Base-by-base conservation (phyloP, 2,329 filamentous ascomycete species). In the Fusarium brevicatenulatum region DNA sequence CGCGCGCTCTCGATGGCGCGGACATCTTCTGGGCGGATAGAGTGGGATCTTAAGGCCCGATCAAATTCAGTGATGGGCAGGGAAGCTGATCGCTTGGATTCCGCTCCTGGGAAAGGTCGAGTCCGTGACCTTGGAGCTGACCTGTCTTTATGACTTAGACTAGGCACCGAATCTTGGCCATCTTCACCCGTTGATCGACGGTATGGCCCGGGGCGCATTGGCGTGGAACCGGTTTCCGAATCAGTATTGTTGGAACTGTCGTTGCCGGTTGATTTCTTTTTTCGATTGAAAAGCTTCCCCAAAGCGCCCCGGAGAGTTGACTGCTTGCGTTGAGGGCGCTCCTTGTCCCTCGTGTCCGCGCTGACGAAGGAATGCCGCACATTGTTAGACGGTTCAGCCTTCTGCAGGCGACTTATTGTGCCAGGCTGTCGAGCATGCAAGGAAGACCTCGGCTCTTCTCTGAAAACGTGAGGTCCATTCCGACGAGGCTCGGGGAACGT, bases 61-160 rank as follows among this genome's bases (percentile, higher is more conserved):
- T 90, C 88, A 69, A 86, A 89, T 74, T 91, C 89, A 50, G 86
- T 89, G 56, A 91, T 85, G 13, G 89, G 89, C 37, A 91, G 75
- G 9, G 90, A 91, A 9, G 85, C 84, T 12, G 89, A 89, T 62
- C 89, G 86, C 76, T 90, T 88, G 23, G 84, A 81, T 68, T 85
- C 85, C 56, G 69, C 72, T 55, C 73, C 70, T 77, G 81, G 68
- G 71, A 81, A 59, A 82, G 78, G 46, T 80, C 82, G 53, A 80
- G 80, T 37, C 82, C 83, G 71, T 84, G 84, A 85, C 85, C 69
- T 70, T 7, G 72, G 68, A 43, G 78, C 78, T 54, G 78, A 72
- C 44, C 68, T 68, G 30, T 72, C 69, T 43, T 54, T 74, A 39
- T 69, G 65, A 43, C 59, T 55, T 66, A 65, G 44, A 44, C 53